These are phyloP conservation scores for Globisporangium uncinulatum DNA, from an alignment of 352 stramenopile genomes.

Conservation along the genomic window DNA sequence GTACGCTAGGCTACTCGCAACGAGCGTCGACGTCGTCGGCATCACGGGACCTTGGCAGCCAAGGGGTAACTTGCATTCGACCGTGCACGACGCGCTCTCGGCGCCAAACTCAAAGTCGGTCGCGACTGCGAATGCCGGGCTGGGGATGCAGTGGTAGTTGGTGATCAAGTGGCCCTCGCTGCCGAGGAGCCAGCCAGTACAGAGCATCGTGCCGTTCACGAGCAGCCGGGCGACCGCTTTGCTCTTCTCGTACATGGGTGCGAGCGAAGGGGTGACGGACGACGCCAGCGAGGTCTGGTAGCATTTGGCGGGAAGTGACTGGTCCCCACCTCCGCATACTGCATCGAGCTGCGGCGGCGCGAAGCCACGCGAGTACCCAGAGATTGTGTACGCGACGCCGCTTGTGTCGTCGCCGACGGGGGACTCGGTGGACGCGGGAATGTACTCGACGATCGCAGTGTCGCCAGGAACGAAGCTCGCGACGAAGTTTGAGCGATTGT, in stretches of 20 bases:
- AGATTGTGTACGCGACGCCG: slow-evolving; percentile 27
- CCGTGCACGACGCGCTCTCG: slow-evolving; percentile 42
- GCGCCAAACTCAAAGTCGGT: slow-evolving; percentile 60
- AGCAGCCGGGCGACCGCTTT: slow-evolving; percentile 52
- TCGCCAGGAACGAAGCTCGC: slow-evolving; percentile 36
- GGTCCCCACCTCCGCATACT: slow-evolving; percentile 43
- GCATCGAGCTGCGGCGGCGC: slow-evolving; percentile 24
- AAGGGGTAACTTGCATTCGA: slow-evolving; percentile 31
- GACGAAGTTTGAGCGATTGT: slow-evolving; percentile 33
- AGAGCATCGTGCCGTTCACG: slow-evolving; percentile 43
- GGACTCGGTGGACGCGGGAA: slow-evolving; percentile 8
- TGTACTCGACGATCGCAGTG: slow-evolving; percentile 42
- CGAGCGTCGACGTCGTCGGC: slow-evolving; percentile 34
- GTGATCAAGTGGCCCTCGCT: slow-evolving; percentile 66
- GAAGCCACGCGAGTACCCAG: slow-evolving; percentile 38
- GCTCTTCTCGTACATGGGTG: slow-evolving; percentile 24
- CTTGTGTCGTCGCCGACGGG: slow-evolving; percentile 1
- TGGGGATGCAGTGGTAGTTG: slow-evolving; percentile 60
- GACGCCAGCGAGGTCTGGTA: slow-evolving; percentile 21
- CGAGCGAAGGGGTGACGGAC: slow-evolving; percentile 20
- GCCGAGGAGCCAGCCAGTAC: slow-evolving; percentile 57
- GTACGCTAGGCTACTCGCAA: slow-evolving; percentile 26
- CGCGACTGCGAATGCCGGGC: slow-evolving; percentile 16
- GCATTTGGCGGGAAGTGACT: slow-evolving; percentile 51
- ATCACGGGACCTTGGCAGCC: slow-evolving; percentile 42